These are phyloP conservation scores for Viola odorata DNA, from an alignment of 345 rosid genomes.

Conservation along the genomic window DNA sequence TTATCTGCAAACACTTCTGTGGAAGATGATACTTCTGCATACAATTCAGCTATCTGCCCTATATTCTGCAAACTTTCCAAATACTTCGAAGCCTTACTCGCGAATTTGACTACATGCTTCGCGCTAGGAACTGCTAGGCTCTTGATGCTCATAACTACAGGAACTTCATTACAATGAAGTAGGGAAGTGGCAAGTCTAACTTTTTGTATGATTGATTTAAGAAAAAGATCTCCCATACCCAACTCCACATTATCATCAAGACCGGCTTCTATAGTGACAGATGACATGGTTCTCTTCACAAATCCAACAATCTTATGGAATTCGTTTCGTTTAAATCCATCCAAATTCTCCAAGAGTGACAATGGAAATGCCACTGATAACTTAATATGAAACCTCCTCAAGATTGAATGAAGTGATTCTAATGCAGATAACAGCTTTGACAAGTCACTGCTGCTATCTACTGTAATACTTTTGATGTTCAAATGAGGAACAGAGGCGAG, in stretches of 20 bases:
- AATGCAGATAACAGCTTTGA: conserved; percentile 24
- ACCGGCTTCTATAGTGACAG: conserved; percentile 29
- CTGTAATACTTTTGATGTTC: conserved; percentile 26
- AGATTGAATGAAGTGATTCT: conserved; percentile 24
- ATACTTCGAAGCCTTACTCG: conserved; percentile 17
- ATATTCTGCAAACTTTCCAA: conserved; percentile 16
- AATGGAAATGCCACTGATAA: conserved; percentile 37
- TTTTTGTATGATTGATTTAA: conserved; percentile 23
- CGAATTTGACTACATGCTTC: conserved; percentile 22
- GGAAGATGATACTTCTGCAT: conserved; percentile 18
- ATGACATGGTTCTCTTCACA: conserved; percentile 22
- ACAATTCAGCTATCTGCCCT: conserved; percentile 21
- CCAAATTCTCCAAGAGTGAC: conserved; percentile 32
- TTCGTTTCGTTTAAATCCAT: conserved; percentile 13
- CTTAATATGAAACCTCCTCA: conserved; percentile 14
- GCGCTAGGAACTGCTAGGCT: conserved; percentile 17
- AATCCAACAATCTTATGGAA: conserved; percentile 22
- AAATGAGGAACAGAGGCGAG: conserved; percentile 17
- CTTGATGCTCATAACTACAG: conserved; percentile 19
- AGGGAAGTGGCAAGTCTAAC: conserved; percentile 16
- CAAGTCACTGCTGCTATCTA: conserved; percentile 19
- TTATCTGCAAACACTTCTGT: conserved; percentile 14
- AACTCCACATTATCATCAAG: conserved; percentile 8
- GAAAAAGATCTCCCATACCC: conserved; percentile 21
- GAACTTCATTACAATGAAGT: conserved; percentile 22